These are phyloP conservation scores for Babesia ovata DNA, from an alignment of 169 alveolate genomes.

Conservation along the genomic window DNA sequence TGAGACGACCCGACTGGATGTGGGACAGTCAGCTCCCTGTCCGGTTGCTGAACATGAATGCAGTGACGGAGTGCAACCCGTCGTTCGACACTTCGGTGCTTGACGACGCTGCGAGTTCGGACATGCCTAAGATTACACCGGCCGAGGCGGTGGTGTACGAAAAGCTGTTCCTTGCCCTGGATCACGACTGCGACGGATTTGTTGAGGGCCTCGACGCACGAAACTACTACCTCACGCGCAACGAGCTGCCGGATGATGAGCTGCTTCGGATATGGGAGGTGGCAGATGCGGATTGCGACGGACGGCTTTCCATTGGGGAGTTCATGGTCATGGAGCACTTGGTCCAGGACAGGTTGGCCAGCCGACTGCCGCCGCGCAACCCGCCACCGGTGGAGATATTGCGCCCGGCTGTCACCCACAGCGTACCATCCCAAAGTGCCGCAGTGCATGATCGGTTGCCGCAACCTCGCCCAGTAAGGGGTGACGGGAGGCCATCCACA, in stretches of 20 bases:
- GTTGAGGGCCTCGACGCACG: conserved; percentile 53
- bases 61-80: conserved; percentile 10
- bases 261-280: conserved; percentile 61
- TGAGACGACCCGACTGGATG: conserved; percentile 6
- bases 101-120: conserved; percentile 4
- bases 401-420: not conserved
- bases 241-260: conserved; percentile 36
- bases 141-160: conserved; percentile 43
- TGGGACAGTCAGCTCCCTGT: conserved; percentile 5
- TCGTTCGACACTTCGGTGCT: conserved; percentile 9
- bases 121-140: conserved; percentile 1
- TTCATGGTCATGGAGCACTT: conserved; percentile 66
- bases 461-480: not conserved
- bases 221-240: conserved; percentile 39
- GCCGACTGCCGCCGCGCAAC: not conserved
- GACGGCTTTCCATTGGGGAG: conserved; percentile 42
- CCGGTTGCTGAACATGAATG: not conserved
- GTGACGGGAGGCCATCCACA: not conserved
- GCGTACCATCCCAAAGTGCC: too few relatives aligned
- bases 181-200: conserved; percentile 44
- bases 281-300: conserved; percentile 63
- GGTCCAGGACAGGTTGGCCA: conserved; percentile 18
- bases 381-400: not conserved
- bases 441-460: not conserved
- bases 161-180: conserved; percentile 35